phyloP scores from a whole-genome alignment of 306 rosid genomes.

The Quercus mongolica region DNA sequence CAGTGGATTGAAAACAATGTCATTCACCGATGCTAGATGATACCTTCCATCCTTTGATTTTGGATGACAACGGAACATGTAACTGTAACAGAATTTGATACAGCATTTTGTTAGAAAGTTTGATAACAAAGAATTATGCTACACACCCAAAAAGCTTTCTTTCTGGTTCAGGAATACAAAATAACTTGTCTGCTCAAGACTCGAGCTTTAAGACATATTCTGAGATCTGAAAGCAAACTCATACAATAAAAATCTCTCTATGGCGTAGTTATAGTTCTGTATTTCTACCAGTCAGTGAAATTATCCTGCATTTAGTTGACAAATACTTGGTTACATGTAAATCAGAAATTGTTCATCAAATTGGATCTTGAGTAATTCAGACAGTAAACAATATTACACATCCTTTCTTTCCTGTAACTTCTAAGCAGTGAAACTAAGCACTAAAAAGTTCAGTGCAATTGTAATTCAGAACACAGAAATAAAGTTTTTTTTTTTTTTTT shows the following conservation, averaged over 20 bases:
- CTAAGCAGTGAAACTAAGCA: background rate
- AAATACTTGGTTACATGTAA: background rate
- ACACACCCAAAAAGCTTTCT: background rate
- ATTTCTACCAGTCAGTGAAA: background rate
- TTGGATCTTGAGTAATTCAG: background rate
- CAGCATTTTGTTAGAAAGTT: constrained; percentile 25
- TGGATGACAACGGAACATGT: constrained; percentile 80
- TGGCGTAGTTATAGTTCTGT: background rate
- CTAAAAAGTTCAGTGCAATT: background rate
- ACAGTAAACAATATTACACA: background rate
- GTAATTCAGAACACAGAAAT: background rate
- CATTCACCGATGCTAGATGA: constrained; percentile 72
- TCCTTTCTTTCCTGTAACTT: background rate
- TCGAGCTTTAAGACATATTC: background rate
- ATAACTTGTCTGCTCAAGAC: background rate
- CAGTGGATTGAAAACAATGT: constrained; percentile 77
- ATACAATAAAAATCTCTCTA: background rate
- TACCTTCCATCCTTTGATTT: constrained; percentile 56
- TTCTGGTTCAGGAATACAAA: background rate
- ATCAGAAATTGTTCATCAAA: background rate
- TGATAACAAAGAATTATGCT: background rate
- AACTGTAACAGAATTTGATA: constrained; percentile 43
- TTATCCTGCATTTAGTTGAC: background rate
- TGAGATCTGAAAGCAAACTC: background rate
- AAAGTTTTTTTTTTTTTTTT: too few relatives aligned